Conservation (phyloP, 495 filamentous ascomycete genomes). For the Chaetomidium leptoderma region DNA sequence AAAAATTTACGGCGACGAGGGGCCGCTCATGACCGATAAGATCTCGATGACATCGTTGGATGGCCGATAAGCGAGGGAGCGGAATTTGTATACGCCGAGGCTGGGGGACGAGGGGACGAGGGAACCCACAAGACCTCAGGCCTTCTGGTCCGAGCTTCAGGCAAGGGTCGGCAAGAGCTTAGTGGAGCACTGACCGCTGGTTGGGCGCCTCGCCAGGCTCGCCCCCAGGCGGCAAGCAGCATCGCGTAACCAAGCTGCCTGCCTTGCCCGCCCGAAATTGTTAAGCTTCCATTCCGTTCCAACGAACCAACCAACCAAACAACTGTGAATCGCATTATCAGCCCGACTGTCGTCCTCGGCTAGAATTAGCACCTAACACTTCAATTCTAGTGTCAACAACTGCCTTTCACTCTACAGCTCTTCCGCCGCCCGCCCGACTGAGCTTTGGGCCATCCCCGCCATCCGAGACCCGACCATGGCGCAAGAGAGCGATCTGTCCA, state of each 20-base stretch:
- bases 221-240: conserved; percentile 39
- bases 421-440: not conserved
- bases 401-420: not conserved
- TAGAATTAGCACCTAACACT: not conserved
- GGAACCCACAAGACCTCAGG: too few species aligned
- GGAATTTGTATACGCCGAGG: conserved; percentile 18
- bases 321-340: conserved; percentile 1
- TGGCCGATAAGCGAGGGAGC: not conserved
- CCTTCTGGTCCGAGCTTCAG: not conserved
- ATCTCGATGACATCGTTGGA: conserved; percentile 4
- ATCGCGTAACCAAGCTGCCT: conserved; percentile 41
- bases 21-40: conserved; percentile 14
- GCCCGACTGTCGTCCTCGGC: not conserved
- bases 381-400: not conserved
- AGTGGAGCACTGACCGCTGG: conserved; percentile 24
- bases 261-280: conserved; percentile 23
- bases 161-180: conserved; percentile 15
- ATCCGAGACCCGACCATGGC: conserved; percentile 58
- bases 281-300: conserved; percentile 26
- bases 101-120: too few species aligned
- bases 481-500: conserved; percentile 82
- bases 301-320: conserved; percentile 17
- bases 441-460: conserved; percentile 7
- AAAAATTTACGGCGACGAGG: conserved; percentile 21
- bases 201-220: conserved; percentile 28